Conservation (phyloP, 73 alveolate species). For the Paramecium sonneborni region DNA sequence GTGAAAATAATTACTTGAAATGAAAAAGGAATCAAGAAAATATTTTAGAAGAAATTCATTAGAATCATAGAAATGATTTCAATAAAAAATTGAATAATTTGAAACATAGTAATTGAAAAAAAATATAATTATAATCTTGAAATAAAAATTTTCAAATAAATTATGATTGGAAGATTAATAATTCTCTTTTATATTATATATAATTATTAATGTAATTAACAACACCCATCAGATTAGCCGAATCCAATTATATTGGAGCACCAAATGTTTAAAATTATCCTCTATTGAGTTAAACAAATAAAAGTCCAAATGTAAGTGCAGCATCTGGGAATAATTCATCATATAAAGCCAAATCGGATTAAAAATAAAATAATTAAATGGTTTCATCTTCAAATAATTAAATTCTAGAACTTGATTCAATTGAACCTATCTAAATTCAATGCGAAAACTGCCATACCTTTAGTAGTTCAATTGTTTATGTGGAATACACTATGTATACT, state of each 20-base stretch:
- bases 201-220: background rate
- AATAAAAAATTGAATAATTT: no score
- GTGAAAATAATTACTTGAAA: no score
- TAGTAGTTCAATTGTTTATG: conserved; percentile 1
- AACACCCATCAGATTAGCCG: background rate
- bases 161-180: background rate
- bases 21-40: no score
- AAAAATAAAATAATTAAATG: background rate
- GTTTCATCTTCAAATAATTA: background rate
- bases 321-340: background rate
- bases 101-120: no score
- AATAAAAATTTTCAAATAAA: no score
- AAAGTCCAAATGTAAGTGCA: background rate
- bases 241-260: background rate
- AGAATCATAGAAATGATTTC: no score
- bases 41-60: no score
- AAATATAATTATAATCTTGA: no score
- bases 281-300: background rate
- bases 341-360: background rate
- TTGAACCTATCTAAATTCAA: conserved; percentile 25
- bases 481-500: background rate
- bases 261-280: background rate
- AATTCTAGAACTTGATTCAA: background rate
- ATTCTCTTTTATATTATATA: background rate
- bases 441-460: conserved; percentile 22